These are phyloP conservation scores for Lycium barbarum DNA, from an alignment of 257 asterid genomes.

Conservation along the genomic window DNA sequence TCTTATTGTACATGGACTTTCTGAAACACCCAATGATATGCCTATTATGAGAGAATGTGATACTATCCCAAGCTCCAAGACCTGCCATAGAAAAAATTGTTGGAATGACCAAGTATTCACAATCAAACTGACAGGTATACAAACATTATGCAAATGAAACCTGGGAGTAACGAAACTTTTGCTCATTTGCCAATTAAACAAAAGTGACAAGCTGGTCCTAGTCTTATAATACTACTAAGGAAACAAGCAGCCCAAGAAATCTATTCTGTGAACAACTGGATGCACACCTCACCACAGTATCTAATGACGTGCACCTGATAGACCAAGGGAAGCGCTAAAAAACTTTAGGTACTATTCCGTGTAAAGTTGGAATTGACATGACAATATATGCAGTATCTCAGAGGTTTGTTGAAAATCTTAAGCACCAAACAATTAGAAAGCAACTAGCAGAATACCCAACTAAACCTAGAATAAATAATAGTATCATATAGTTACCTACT, in stretches of 20 bases:
- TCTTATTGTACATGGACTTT: conserved; percentile 88
- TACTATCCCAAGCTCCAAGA: conserved; percentile 89
- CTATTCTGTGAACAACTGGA: neutral
- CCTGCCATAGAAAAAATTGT: conserved; percentile 47
- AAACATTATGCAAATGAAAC: conserved; percentile 13
- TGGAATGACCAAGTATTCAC: neutral
- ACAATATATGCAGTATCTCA: neutral
- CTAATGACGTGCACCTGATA: neutral
- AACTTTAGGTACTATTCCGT: neutral
- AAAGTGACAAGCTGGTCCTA: neutral
- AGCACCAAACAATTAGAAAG: neutral
- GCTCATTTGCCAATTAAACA: neutral
- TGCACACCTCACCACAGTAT: conserved; percentile 11
- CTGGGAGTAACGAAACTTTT: neutral
- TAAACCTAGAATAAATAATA: neutral
- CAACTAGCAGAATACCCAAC: neutral
- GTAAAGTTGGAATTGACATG: neutral
- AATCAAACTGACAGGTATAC: conserved; percentile 2
- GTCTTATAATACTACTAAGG: neutral
- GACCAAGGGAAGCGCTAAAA: neutral
- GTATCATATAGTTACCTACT: neutral
- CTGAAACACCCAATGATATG: conserved; percentile 85
- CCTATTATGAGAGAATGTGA: conserved; percentile 95
- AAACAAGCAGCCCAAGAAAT: neutral
- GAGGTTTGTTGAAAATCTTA: conserved; percentile 1